Conservation (phyloP, 352 stramenopile genomes). For the Globisporangium barbulae region DNA sequence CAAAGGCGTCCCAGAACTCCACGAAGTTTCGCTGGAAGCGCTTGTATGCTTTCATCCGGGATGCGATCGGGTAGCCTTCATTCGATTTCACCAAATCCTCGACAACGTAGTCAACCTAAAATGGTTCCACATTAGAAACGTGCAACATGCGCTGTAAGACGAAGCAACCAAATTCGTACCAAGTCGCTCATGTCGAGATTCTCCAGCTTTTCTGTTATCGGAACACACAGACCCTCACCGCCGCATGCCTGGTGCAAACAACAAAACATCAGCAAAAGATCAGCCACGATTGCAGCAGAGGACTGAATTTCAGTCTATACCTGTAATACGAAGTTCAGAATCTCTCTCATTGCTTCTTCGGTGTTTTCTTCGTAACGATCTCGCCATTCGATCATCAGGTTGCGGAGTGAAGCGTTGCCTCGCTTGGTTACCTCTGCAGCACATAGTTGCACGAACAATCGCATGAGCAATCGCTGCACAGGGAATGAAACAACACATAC, state of each 20-base stretch:
- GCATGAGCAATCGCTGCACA: not conserved
- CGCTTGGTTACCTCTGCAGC: conserved; percentile 54
- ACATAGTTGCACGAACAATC: not conserved
- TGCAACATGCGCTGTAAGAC: not conserved
- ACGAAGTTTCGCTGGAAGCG: conserved; percentile 67
- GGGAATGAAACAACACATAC: not conserved
- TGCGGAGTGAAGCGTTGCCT: conserved; percentile 47
- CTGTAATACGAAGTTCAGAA: conserved; percentile 81
- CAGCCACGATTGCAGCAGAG: not conserved
- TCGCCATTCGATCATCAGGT: conserved; percentile 61
- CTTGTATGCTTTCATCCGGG: conserved; percentile 49
- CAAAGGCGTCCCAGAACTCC: conserved; percentile 75
- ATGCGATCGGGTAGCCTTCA: conserved; percentile 66
- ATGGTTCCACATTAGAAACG: not conserved
- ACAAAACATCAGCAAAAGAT: not conserved
- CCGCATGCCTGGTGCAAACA: conserved; percentile 43
- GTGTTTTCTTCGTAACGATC: conserved; percentile 63
- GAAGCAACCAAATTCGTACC: conserved; percentile 15
- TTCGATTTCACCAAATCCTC: conserved; percentile 58
- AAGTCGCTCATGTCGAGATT: conserved; percentile 73
- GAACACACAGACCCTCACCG: conserved; percentile 44
- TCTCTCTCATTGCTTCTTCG: conserved; percentile 50
- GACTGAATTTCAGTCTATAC: conserved; percentile 7
- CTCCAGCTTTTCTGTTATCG: conserved; percentile 46
- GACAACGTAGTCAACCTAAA: conserved; percentile 51